Evolutionary conservation across 1,139 yeast species (phyloP), one percentile per base, ranked within the genome.

Genomic region (Yamadazyma mexicana): DNA sequence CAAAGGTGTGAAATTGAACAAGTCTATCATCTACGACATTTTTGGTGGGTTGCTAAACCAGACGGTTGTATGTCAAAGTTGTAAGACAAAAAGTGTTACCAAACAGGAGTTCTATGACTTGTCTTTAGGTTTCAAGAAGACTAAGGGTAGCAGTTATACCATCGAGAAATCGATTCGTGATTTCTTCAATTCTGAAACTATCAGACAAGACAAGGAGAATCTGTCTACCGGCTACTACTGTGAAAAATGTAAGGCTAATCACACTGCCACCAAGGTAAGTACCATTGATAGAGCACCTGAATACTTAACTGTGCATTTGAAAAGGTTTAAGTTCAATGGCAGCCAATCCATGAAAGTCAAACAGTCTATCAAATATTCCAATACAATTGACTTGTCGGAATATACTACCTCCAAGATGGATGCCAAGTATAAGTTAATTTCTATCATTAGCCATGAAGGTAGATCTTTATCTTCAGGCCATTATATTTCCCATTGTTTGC

Each of bases 391-490:
- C 55, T 65, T 92, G 44, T 68, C 88, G 0, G 77, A 76, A 42
- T 91, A 76, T 58, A 77, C 87, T 29, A 64, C 75, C 2, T 48
- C 54, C 15, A 58, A 62, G 47, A 48, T 59, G 1, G 80, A 84
- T 1, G 77, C 81, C 8, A 70, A 73, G 42, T 92, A 92, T 62
- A 83, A 83, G 57, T 73, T 92, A 46, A 73, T 79, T n/a, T 80
- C 92, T 15, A 96, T 91, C 16, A 86, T 91, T 45, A 91, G 89
- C 14, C 99, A 92, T 58, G 96, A 88, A 56, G 98, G 98, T 30
- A 75, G 98, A 46, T 86, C 96, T 1, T 81, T 91, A 11, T 82
- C 91, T 34, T 83, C 94, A 6, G 99, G 99, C 5, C 99, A 92
- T 62, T 92, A 92, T 56, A 79, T 89, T 46, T 85, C 96, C 1